These are phyloP conservation scores for Jamesozyma gamospora DNA, from an alignment of 805 yeast genomes.

Conservation along the genomic window DNA sequence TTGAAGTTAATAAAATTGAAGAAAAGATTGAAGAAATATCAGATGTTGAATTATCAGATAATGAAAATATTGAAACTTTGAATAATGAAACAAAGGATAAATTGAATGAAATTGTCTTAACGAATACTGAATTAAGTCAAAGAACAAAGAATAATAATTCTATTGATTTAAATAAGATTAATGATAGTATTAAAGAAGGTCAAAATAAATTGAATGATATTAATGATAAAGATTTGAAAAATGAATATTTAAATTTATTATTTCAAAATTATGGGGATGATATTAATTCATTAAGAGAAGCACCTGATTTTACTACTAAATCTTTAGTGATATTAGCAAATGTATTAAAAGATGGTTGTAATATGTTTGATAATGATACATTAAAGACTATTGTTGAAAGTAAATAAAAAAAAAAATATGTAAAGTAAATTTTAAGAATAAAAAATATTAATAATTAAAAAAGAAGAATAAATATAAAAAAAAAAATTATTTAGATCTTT, in stretches of 20 bases:
- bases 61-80: conserved; percentile 4
- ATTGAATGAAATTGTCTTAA: conserved; percentile 22
- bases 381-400: conserved; percentile 27
- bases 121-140: conserved; percentile 30
- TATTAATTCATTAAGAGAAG: conserved; percentile 46
- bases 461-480: not conserved
- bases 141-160: conserved; percentile 9
- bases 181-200: conserved; percentile 22
- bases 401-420: conserved; percentile 6
- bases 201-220: conserved; percentile 7
- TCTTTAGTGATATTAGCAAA: conserved; percentile 50
- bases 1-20: conserved; percentile 4
- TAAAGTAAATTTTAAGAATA: not conserved
- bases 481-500: not conserved
- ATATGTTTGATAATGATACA: conserved; percentile 49
- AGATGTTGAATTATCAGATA: conserved; percentile 26
- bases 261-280: conserved; percentile 53
- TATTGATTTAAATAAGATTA: conserved; percentile 27
- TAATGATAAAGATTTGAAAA: conserved; percentile 25
- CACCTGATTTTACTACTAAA: conserved; percentile 52
- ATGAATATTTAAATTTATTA: conserved; percentile 44
- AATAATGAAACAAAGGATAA: conserved; percentile 14
- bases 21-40: conserved; percentile 20
- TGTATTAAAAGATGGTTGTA: conserved; percentile 47
- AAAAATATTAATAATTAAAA: not conserved